Evolutionary conservation across 2,329 filamentous ascomycete species (phyloP).

Genomic region (Plectosphaerella sp.): DNA sequence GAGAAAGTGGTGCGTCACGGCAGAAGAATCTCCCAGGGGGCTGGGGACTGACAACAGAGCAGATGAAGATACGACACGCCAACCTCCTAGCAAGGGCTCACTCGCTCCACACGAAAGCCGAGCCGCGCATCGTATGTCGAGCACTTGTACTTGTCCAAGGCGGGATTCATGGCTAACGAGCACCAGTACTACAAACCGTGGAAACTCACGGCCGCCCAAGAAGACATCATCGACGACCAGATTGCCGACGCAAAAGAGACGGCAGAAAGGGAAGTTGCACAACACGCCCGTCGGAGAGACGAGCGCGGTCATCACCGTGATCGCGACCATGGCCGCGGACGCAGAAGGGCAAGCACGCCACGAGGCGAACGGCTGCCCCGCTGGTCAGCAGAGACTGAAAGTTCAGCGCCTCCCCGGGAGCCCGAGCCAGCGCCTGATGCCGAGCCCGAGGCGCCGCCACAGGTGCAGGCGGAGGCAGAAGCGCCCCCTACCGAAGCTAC

Average conservation of each 20-base stretch:
- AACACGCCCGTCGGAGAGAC: conserved; percentile 51
- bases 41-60: not conserved
- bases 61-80: conserved; percentile 73
- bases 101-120: conserved; percentile 66
- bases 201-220: conserved; percentile 65
- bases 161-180: conserved; percentile 2
- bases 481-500: conserved; percentile 32
- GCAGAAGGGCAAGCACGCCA: conserved; percentile 8
- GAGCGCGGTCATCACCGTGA: conserved; percentile 18
- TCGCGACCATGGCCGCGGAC: too few species aligned
- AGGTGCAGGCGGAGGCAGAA: conserved; percentile 17
- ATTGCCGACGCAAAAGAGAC: conserved; percentile 58
- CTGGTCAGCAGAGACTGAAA: conserved; percentile 19
- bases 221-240: conserved; percentile 67
- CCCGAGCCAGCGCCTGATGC: conserved; percentile 4
- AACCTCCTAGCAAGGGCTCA: conserved; percentile 68
- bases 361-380: not conserved
- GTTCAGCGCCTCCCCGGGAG: conserved; percentile 20
- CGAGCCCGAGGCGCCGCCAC: not conserved
- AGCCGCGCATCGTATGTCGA: conserved; percentile 67
- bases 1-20: conserved; percentile 62
- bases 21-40: not conserved
- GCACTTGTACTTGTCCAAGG: not conserved
- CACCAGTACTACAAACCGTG: conserved; percentile 80
- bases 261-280: conserved; percentile 60